Conservation (phyloP, 345 rosid species). For the Pistacia atlantica region DNA sequence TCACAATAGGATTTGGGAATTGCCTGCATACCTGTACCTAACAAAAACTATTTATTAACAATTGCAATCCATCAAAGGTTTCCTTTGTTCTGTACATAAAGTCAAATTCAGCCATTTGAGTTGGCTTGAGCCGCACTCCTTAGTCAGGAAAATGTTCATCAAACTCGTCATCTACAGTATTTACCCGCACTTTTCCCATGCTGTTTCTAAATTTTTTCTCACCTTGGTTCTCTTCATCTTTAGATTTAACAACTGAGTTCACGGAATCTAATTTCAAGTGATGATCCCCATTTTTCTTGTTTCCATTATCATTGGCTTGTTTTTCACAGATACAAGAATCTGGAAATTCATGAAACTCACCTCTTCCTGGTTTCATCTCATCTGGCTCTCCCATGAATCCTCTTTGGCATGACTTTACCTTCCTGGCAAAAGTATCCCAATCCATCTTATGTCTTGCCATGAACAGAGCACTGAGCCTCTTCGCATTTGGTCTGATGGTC, state of each 20-base stretch:
- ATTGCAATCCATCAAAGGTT: slow-evolving; percentile 26
- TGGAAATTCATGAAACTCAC: slow-evolving; percentile 92
- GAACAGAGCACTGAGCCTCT: slow-evolving; percentile 78
- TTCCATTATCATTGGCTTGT: slow-evolving; percentile 36
- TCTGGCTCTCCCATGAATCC: slow-evolving; percentile 99
- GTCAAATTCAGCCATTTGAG: background rate
- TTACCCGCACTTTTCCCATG: slow-evolving; percentile 22
- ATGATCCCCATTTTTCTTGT: slow-evolving; percentile 16
- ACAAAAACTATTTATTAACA: slow-evolving; percentile 36
- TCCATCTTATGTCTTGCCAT: slow-evolving; percentile 66
- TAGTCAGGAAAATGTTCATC: slow-evolving; percentile 44
- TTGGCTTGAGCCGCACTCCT: slow-evolving; percentile 6
- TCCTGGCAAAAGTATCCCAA: slow-evolving; percentile 79
- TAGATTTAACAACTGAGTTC: background rate
- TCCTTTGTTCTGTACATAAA: slow-evolving; percentile 31
- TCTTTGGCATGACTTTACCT: slow-evolving; percentile 85
- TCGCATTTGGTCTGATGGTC: slow-evolving; percentile 93
- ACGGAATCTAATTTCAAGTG: slow-evolving; percentile 9
- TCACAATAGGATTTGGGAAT: background rate
- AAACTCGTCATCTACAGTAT: slow-evolving; percentile 31
- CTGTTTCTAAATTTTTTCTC: slow-evolving; percentile 29
- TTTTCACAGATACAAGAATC: slow-evolving; percentile 78
- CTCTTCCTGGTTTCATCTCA: slow-evolving; percentile 80
- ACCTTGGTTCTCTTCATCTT: slow-evolving; percentile 19
- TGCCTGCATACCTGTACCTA: slow-evolving; percentile 15